Evolutionary conservation across 2,329 filamentous ascomycete genomes (phyloP).

Genomic region (Colletotrichum lindemuthianum): DNA sequence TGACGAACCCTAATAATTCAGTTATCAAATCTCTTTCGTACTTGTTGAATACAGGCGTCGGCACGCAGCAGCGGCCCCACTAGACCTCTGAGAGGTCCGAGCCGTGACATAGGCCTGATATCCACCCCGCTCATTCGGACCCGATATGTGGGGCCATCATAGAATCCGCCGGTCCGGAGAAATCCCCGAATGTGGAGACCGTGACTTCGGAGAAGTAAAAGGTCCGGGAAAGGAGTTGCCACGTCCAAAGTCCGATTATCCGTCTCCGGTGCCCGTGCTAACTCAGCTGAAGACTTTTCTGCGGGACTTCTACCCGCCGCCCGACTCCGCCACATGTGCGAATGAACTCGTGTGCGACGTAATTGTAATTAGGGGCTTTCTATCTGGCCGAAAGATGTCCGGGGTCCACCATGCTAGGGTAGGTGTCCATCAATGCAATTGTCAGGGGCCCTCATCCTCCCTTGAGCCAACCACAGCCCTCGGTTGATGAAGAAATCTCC

Average conservation of each 20-base stretch:
- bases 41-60: too few species aligned
- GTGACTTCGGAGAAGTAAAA: too few species aligned
- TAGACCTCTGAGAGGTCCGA: too few species aligned
- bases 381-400: conserved; percentile 20
- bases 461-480: conserved; percentile 19
- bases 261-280: background rate
- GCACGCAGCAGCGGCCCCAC: too few species aligned
- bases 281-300: conserved; percentile 10
- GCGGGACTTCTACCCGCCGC: background rate
- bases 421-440: conserved; percentile 7
- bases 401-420: conserved; percentile 13
- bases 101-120: too few species aligned
- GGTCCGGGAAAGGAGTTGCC: background rate
- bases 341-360: conserved; percentile 24
- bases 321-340: conserved; percentile 17
- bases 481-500: conserved; percentile 6
- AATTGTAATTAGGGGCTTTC: conserved; percentile 16
- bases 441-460: conserved; percentile 6
- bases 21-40: too few species aligned
- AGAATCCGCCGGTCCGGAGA: too few species aligned
- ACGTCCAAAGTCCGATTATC: background rate
- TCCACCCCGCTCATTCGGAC: too few species aligned
- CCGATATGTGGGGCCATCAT: too few species aligned
- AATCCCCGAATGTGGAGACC: too few species aligned
- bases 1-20: too few species aligned